These are phyloP conservation scores for Penicillium parvum DNA, from an alignment of 495 filamentous ascomycete species.

Conservation along the genomic window DNA sequence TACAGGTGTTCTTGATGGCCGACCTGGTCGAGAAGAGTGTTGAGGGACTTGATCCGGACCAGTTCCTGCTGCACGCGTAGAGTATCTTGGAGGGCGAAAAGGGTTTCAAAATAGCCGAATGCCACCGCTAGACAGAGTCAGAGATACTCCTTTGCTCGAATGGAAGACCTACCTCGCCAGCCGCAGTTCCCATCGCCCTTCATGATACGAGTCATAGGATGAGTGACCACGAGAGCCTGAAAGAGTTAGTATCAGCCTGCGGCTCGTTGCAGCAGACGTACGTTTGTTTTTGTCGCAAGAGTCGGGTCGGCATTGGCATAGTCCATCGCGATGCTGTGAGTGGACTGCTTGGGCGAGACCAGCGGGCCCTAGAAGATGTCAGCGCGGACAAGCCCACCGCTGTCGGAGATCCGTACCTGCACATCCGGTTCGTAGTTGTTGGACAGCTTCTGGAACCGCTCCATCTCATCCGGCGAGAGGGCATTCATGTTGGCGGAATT, in stretches of 20 bases:
- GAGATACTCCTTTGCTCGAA: neutral
- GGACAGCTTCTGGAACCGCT: slow-evolving; percentile 50
- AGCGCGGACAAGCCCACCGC: no score
- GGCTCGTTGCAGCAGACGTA: slow-evolving; percentile 40
- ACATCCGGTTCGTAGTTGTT: slow-evolving; percentile 64
- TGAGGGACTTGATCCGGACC: slow-evolving; percentile 65
- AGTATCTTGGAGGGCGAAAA: slow-evolving; percentile 62
- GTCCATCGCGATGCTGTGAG: slow-evolving; percentile 72
- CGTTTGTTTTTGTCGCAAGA: slow-evolving; percentile 79
- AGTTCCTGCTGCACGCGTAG: slow-evolving; percentile 63
- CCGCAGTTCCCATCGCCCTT: slow-evolving; percentile 95
- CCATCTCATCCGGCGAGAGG: slow-evolving; percentile 48
- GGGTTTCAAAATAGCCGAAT: slow-evolving; percentile 86
- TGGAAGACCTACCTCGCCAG: slow-evolving; percentile 72
- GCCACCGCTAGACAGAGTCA: slow-evolving; percentile 64
- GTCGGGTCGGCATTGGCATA: slow-evolving; percentile 88
- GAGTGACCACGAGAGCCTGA: slow-evolving; percentile 76
- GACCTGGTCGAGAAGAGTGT: slow-evolving; percentile 63
- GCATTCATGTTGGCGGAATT: slow-evolving; percentile 39
- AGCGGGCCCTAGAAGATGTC: slow-evolving; percentile 69
- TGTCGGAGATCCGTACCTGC: slow-evolving; percentile 40
- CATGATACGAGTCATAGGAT: slow-evolving; percentile 81
- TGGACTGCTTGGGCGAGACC: slow-evolving; percentile 74
- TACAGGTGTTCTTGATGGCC: slow-evolving; percentile 64
- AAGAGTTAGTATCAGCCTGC: slow-evolving; percentile 1